Conservation (phyloP, 2,329 filamentous ascomycete species). For the Cordyceps militaris region DNA sequence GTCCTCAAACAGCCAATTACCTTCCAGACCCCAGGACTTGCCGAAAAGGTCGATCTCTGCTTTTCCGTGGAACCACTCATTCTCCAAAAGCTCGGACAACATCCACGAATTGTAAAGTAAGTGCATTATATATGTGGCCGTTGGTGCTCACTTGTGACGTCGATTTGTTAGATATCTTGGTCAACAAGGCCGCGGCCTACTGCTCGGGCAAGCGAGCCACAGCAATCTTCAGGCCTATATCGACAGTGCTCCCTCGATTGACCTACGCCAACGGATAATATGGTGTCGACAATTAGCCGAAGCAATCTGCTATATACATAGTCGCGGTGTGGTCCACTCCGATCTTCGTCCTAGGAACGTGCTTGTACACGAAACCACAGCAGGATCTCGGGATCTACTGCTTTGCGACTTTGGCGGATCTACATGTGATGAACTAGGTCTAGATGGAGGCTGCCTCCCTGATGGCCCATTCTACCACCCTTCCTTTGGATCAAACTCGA, state of each 20-base stretch:
- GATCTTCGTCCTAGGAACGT: slow-evolving; percentile 27
- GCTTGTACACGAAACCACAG: slow-evolving; percentile 22
- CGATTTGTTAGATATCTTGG: neutral
- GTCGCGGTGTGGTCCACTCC: slow-evolving; percentile 26
- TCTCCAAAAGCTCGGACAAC: neutral
- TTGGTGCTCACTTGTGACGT: neutral
- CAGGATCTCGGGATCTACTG: slow-evolving; percentile 21
- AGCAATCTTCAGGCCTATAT: slow-evolving; percentile 15
- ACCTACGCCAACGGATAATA: slow-evolving; percentile 13
- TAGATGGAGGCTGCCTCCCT: slow-evolving; percentile 22
- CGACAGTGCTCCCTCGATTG: slow-evolving; percentile 6
- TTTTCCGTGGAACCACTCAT: slow-evolving; percentile 1
- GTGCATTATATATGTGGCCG: neutral
- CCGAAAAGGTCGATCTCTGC: neutral
- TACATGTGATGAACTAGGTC: slow-evolving; percentile 22
- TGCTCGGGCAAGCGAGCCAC: slow-evolving; percentile 11
- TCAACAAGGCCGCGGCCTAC: neutral
- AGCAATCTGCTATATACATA: slow-evolving; percentile 24
- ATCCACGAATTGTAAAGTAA: slow-evolving; percentile 3
- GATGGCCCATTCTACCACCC: slow-evolving; percentile 20
- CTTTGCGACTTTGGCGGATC: slow-evolving; percentile 29
- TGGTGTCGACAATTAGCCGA: slow-evolving; percentile 25
- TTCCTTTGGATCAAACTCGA: neutral
- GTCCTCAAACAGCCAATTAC: neutral
- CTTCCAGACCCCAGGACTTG: neutral